Evolutionary conservation across 176 grass and related monocot genomes (phyloP).

Genomic region (Oryza punctata): DNA sequence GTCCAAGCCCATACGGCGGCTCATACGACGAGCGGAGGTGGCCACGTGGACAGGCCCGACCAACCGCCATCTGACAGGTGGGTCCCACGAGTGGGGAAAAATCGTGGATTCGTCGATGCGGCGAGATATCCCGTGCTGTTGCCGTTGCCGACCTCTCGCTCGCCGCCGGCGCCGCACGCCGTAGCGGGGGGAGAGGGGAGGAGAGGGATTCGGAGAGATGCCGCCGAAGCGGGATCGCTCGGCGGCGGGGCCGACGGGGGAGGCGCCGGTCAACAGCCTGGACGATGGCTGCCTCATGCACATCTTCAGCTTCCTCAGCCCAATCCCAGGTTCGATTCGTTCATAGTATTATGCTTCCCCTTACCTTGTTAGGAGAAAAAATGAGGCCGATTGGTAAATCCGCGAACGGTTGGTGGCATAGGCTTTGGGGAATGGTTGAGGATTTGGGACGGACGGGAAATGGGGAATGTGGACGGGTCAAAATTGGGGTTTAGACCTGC

Average conservation of each 20-base stretch:
- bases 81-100: not conserved
- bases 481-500: conserved; percentile 20
- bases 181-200: not conserved
- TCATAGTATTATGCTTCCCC: not conserved
- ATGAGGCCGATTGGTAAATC: not conserved
- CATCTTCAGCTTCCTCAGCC: conserved; percentile 94
- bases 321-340: conserved; percentile 77
- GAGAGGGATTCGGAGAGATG: conserved; percentile 24
- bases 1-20: not conserved
- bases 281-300: conserved; percentile 99
- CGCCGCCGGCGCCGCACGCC: conserved; percentile 14
- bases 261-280: conserved; percentile 56
- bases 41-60: not conserved
- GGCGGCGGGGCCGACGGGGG: not conserved
- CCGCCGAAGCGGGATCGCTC: conserved; percentile 49
- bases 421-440: not conserved
- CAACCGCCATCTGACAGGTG: not conserved
- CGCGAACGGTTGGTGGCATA: not conserved
- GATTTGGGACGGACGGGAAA: not conserved
- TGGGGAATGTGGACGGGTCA: not conserved
- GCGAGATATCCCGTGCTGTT: not conserved
- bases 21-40: too few relatives aligned
- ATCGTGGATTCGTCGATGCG: not conserved
- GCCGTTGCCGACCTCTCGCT: not conserved
- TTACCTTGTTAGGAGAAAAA: not conserved